Base-by-base conservation (phyloP, 768 basidiomycete species). In the Tricholoma flavovirens region DNA sequence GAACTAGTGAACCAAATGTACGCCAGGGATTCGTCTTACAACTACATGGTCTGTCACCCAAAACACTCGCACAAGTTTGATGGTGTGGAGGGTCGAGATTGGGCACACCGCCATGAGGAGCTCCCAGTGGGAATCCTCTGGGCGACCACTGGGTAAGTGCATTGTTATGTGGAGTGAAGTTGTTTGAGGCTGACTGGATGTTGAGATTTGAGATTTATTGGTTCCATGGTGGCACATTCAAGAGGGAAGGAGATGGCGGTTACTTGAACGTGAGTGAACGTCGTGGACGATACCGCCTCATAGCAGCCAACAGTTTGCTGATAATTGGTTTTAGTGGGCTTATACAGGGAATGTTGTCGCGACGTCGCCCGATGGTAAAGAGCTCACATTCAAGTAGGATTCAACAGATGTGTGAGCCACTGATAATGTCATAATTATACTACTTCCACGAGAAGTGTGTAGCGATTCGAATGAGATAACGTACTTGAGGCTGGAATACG, bases 61-160 rank as follows among this genome's bases (percentile, higher is more conserved):
- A 38, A 57, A 61, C 11, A 46, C 56, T 43, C 66, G 65, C 46
- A 64, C 65, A 3, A 61, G 17, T 66, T 59, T 43, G 59, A 63
- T n/a, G 64, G 65, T 9, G 50, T 17, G 11, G 53, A 40, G 38
- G 64, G 62, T 54, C 61, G 54, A 17, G 65, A 69, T 32, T 67
- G 65, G 65, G 63, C 49, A 42, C 66, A 67, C 48, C 51, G 55
- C 17, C 66, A 67, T 46, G 60, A 65, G 51, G 66, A 67, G 42
- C 61, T 67, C 54, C 57, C 58, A 17, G 55, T 62, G 50, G 56
- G 46, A n/a, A 29, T 64, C 12, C n/a, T 38, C n/a, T 22, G 51
- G 17, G 54, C 54, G 22, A 68, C 64, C 10, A 38, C 64, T 12
- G 60, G 58, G 60, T 61, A 43, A 17, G 26, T 55, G 32, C 21